Conservation (phyloP, 768 basidiomycete species). For the Chlorophyllum brunneum region DNA sequence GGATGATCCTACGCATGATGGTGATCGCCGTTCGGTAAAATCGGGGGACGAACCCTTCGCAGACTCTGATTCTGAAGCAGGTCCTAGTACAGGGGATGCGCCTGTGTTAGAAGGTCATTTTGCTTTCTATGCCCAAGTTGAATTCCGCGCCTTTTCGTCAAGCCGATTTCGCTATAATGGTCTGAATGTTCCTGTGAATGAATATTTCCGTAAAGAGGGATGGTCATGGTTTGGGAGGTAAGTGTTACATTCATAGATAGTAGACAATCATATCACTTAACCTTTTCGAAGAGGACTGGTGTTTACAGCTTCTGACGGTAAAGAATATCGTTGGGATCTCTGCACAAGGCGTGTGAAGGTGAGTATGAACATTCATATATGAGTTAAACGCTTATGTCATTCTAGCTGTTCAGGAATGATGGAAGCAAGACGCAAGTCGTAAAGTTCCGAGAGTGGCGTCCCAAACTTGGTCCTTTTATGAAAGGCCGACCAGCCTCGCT, state of each 20-base stretch:
- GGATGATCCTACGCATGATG: neutral
- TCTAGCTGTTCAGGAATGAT: slow-evolving; percentile 19
- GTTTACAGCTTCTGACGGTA: slow-evolving; percentile 18
- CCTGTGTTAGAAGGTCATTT: slow-evolving; percentile 1
- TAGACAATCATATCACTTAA: neutral
- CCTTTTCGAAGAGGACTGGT: slow-evolving; percentile 9
- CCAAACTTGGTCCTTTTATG: slow-evolving; percentile 9
- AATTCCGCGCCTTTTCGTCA: slow-evolving; percentile 10
- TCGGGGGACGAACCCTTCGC: neutral
- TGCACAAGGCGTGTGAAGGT: slow-evolving; percentile 18
- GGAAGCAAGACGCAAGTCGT: slow-evolving; percentile 16
- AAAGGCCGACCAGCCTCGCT: slow-evolving; percentile 18
- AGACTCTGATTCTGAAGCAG: neutral
- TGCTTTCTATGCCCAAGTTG: slow-evolving; percentile 13
- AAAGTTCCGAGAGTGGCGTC: slow-evolving; percentile 14
- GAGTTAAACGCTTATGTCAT: neutral
- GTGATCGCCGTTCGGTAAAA: neutral
- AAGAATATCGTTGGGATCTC: slow-evolving; percentile 30
- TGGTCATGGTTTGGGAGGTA: slow-evolving; percentile 15
- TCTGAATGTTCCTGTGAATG: neutral
- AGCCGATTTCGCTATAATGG: neutral
- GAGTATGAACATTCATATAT: neutral
- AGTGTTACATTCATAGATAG: neutral
- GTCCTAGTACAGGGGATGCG: neutral
- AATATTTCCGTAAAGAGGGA: slow-evolving; percentile 9